Evolutionary conservation across 2,329 filamentous ascomycete genomes (phyloP), one percentile per base, ranked within the genome.

Genomic region (Zymoseptoria brevis): DNA sequence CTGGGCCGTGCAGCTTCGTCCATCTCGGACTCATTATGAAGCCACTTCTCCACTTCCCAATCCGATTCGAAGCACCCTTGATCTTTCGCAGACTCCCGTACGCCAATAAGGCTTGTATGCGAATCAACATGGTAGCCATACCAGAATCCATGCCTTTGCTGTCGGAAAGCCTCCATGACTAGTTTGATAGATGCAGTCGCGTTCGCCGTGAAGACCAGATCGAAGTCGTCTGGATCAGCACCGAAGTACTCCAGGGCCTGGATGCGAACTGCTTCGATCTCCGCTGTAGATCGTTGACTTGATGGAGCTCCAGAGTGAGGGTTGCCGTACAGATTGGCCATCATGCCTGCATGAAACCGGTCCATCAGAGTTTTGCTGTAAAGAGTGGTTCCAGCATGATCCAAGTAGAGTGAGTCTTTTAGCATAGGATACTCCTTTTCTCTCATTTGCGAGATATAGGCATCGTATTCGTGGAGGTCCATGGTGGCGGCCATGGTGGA

Each of bases 141-240:
- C 72, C 82, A 81, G 68, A 94, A 96, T 0, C 90, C 90, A 8
- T 76, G 74, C 8, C 85, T 80, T 52, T 80, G 76, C 60, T 86
- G 84, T 57, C 88, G 80, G 67, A 96, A 82, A 4, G 86, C 85
- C 58, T 97, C 94, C 55, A 84, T 81, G 2, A 96, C 88, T 9
- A 96, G 76, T 74, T 96, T 97, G 68, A 96, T 87, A 6, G 86
- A 92, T 2, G 92, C 90, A 0, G 93, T 97, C 19, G 93, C 89
- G 73, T 97, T 97, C 41, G 90, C 86, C 24, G 95, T 90, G 71
- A 97, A 97, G 0, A 96, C 84, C 2, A 97, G 75, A 67, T 96
- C 92, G 66, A 94, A 97, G 1, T 89, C 80, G 8, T 85, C 81
- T 2, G 92, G 89, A 63, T 91, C 85, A 2, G 91, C 92, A 50